Percentiles rank a stretch among this genome's conserved stretches.
These are phyloP conservation scores for Candida montana DNA, from an alignment of 805 yeast species.

Conservation along the genomic window DNA sequence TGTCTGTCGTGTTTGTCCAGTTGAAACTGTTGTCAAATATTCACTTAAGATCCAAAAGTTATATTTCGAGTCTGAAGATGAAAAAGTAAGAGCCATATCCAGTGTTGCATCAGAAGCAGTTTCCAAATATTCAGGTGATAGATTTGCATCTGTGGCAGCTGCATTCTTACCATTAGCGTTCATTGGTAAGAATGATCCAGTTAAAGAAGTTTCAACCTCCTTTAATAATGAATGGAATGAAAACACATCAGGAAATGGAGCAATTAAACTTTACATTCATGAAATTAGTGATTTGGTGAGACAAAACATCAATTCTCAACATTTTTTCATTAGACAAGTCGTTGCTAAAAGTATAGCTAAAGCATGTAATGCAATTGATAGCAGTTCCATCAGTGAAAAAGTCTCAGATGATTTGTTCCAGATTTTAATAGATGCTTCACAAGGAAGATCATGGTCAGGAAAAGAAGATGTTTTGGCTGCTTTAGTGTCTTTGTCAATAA, in stretches of 20 bases:
- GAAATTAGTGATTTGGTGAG: constrained; percentile 60
- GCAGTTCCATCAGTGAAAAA: constrained; percentile 18
- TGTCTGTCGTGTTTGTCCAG: constrained; percentile 55
- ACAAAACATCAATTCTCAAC: constrained; percentile 46
- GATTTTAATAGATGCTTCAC: constrained; percentile 52
- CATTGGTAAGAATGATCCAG: constrained; percentile 67
- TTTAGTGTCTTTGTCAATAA: constrained; percentile 50
- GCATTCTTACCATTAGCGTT: constrained; percentile 74
- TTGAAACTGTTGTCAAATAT: constrained; percentile 48
- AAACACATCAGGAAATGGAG: constrained; percentile 66
- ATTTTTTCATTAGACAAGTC: constrained; percentile 61
- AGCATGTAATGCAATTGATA: constrained; percentile 44
- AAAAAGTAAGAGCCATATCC: constrained; percentile 44
- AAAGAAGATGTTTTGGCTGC: constrained; percentile 75
- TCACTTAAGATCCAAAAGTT: constrained; percentile 42
- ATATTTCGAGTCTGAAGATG: constrained; percentile 56
- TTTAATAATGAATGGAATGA: constrained; percentile 76
- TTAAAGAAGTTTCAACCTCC: constrained; percentile 35
- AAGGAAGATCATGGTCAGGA: constrained; percentile 85
- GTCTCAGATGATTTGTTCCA: constrained; percentile 37
- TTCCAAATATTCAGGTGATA: constrained; percentile 62
- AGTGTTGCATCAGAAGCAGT: constrained; percentile 62
- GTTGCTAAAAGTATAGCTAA: constrained; percentile 64
- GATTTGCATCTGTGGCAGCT: constrained; percentile 54
- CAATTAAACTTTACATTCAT: constrained; percentile 59